A percentile compares a stretch with the other conserved stretches of the same genome.
Conservation (phyloP, 768 basidiomycete species). For the Mycena sanguinolenta region DNA sequence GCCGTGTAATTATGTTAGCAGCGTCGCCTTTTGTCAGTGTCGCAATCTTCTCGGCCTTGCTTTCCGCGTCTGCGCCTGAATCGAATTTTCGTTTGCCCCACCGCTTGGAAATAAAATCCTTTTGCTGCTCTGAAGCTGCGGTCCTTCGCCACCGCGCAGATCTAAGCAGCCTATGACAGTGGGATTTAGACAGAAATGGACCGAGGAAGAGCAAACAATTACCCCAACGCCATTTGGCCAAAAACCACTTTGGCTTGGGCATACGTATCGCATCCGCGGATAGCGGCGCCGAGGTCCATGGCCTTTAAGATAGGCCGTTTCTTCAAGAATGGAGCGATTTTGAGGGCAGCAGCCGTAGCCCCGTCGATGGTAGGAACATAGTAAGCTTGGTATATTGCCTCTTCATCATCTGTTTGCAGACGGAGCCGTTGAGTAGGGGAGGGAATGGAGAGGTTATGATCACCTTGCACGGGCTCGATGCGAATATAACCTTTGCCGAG, state of each 20-base stretch:
- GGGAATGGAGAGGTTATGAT: constrained; percentile 20
- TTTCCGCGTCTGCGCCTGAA: constrained; percentile 38
- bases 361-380: constrained; percentile 68
- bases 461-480: constrained; percentile 60
- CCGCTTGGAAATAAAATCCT: constrained; percentile 65
- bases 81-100: constrained; percentile 51
- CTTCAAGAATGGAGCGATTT: constrained; percentile 67
- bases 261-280: constrained; percentile 80
- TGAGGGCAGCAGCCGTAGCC: constrained; percentile 57
- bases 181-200: neutral
- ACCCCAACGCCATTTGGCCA: constrained; percentile 67
- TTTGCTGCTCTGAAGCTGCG: constrained; percentile 75
- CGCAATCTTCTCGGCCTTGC: constrained; percentile 49
- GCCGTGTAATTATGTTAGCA: constrained; percentile 80
- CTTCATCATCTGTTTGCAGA: constrained; percentile 51
- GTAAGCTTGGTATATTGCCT: constrained; percentile 58
- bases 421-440: neutral
- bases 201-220: constrained; percentile 35
- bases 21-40: constrained; percentile 83
- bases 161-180: constrained; percentile 64
- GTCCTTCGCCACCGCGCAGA: constrained; percentile 75
- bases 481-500: constrained; percentile 78
- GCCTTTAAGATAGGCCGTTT: constrained; percentile 69
- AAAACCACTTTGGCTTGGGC: constrained; percentile 66
- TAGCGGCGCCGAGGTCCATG: constrained; percentile 66